phyloP scores from a whole-genome alignment of 176 grass and related monocot species.

The Hordeum marinum region DNA sequence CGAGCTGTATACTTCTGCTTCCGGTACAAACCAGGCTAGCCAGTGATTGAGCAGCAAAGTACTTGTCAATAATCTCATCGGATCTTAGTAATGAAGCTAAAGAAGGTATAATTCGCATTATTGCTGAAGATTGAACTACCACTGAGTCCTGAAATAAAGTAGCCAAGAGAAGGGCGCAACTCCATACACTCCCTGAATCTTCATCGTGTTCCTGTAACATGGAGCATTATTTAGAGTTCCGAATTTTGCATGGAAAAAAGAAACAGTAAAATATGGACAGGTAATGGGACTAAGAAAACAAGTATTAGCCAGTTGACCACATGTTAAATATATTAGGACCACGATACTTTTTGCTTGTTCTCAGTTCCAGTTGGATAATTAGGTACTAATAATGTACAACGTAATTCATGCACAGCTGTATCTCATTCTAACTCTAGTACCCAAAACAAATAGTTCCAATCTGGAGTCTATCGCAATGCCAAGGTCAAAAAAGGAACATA shows the following conservation, averaged over 20 bases:
- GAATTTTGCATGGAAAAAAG: constrained; percentile 21
- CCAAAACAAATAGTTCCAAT: neutral
- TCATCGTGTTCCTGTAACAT: constrained; percentile 64
- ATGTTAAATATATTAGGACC: neutral
- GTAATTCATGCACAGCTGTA: neutral
- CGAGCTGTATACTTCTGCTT: constrained; percentile 69
- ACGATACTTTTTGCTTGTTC: neutral
- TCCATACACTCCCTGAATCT: constrained; percentile 77
- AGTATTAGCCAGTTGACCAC: neutral
- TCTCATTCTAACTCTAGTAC: neutral
- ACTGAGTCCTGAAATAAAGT: constrained; percentile 82
- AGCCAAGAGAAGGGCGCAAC: constrained; percentile 78
- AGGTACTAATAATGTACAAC: constrained; percentile 1
- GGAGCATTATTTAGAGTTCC: constrained; percentile 18
- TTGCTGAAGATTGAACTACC: constrained; percentile 72
- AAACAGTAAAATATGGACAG: constrained; percentile 16
- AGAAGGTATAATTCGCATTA: constrained; percentile 59
- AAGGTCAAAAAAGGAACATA: constrained; percentile 5
- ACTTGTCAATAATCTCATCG: constrained; percentile 62
- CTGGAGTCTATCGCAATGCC: neutral
- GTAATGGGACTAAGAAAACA: constrained; percentile 26
- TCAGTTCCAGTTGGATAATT: neutral
- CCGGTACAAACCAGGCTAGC: constrained; percentile 80
- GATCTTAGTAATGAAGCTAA: constrained; percentile 81
- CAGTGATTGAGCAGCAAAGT: constrained; percentile 90